Conservation (phyloP, 208 protist genomes). For the Trypanosoma boissoni region DNA sequence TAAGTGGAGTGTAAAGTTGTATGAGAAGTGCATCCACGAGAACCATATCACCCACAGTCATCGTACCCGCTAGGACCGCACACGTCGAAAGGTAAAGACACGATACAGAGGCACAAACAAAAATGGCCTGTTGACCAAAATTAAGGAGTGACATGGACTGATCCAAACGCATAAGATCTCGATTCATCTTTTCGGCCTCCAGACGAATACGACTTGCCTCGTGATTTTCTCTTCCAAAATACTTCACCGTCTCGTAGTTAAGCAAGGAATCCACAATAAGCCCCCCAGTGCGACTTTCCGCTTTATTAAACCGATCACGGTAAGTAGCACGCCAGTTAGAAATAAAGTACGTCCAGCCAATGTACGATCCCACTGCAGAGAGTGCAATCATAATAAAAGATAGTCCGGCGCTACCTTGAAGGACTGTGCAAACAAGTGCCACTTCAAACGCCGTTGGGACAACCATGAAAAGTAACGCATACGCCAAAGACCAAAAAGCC, state of each 20-base stretch:
- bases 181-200: slow-evolving; percentile 80
- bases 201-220: slow-evolving; percentile 69
- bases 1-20: slow-evolving; percentile 97
- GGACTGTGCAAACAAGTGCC: slow-evolving; percentile 81
- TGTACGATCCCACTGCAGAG: slow-evolving; percentile 78
- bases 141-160: slow-evolving; percentile 91
- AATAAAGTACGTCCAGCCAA: slow-evolving; percentile 82
- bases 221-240: slow-evolving; percentile 88
- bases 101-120: slow-evolving; percentile 75
- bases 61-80: slow-evolving; percentile 69
- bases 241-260: slow-evolving; percentile 96
- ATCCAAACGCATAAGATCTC: slow-evolving; percentile 71
- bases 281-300: slow-evolving; percentile 87
- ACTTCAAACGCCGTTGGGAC: slow-evolving; percentile 93
- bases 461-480: slow-evolving; percentile 90
- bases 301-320: slow-evolving; percentile 84
- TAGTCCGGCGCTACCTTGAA: slow-evolving; percentile 78
- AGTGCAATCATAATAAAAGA: slow-evolving; percentile 87
- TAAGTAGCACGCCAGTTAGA: slow-evolving; percentile 91
- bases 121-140: slow-evolving; percentile 94
- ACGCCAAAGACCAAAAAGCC: slow-evolving; percentile 88
- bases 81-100: slow-evolving; percentile 84
- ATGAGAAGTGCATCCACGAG: slow-evolving; percentile 92
- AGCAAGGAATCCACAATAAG: slow-evolving; percentile 93
- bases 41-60: slow-evolving; percentile 95